Evolutionary conservation across 805 yeast species (phyloP).

Genomic region (Middelhovenomyces tepae): DNA sequence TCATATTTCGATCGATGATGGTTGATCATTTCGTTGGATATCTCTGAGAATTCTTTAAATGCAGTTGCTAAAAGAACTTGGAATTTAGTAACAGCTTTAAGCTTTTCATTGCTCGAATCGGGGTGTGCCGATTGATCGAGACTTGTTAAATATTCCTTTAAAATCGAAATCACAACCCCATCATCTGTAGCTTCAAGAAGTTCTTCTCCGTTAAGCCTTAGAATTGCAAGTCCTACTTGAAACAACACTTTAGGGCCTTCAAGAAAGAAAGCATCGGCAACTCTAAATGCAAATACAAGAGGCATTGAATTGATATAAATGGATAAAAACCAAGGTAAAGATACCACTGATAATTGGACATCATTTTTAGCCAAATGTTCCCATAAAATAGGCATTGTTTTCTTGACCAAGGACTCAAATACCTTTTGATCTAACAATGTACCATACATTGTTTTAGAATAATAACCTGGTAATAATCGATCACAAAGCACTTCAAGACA

Average conservation of each 20-base stretch:
- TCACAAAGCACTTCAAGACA: conserved; percentile 74
- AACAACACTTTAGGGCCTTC: conserved; percentile 86
- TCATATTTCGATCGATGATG: conserved; percentile 64
- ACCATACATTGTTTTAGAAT: conserved; percentile 96
- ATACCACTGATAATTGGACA: conserved; percentile 85
- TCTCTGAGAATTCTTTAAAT: conserved; percentile 76
- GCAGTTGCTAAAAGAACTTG: conserved; percentile 88
- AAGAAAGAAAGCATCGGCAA: conserved; percentile 79
- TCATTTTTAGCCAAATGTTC: conserved; percentile 70
- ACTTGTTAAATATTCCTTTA: conserved; percentile 71
- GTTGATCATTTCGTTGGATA: conserved; percentile 65
- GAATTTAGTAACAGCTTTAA: conserved; percentile 66
- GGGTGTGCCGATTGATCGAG: conserved; percentile 78
- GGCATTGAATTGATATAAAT: conserved; percentile 91
- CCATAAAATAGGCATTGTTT: conserved; percentile 83
- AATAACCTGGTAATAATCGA: conserved; percentile 85
- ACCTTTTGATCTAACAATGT: conserved; percentile 89
- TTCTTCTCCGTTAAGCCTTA: conserved; percentile 80
- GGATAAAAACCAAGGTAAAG: conserved; percentile 94
- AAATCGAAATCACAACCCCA: conserved; percentile 78
- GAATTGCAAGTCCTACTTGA: conserved; percentile 88
- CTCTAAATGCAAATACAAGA: conserved; percentile 81
- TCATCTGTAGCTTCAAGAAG: conserved; percentile 77
- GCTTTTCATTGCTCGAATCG: conserved; percentile 51
- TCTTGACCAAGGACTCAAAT: conserved; percentile 80